Conservation (phyloP, 805 yeast species). For the Spathaspora girioi region DNA sequence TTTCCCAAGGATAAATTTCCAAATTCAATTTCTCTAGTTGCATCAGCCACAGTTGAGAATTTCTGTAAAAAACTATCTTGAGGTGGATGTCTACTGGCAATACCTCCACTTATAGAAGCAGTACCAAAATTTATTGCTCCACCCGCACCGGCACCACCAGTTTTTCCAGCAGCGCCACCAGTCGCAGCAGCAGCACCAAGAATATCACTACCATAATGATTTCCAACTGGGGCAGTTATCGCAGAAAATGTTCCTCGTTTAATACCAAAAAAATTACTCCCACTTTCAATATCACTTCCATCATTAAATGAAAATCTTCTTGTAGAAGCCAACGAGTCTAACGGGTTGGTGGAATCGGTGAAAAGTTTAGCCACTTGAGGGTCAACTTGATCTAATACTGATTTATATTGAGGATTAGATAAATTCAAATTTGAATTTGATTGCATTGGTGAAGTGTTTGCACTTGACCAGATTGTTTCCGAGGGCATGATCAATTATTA, state of each 20-base stretch:
- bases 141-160: conserved; percentile 9
- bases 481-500: conserved; percentile 22
- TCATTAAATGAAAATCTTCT: conserved; percentile 42
- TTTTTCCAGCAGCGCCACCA: conserved; percentile 19
- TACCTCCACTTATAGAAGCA: conserved; percentile 59
- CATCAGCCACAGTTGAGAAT: conserved; percentile 63
- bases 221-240: conserved; percentile 41
- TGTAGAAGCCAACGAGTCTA: conserved; percentile 9
- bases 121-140: conserved; percentile 44
- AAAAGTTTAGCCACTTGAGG: conserved; percentile 37
- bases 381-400: conserved; percentile 38
- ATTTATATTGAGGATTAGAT: conserved; percentile 18
- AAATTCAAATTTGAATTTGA: conserved; percentile 4
- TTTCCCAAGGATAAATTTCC: conserved; percentile 23
- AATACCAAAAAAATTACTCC: conserved; percentile 41
- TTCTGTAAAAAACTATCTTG: conserved; percentile 55
- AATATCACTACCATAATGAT: conserved; percentile 9
- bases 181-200: conserved; percentile 11
- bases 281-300: conserved; percentile 39
- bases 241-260: conserved; percentile 47
- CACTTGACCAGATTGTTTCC: conserved; percentile 43
- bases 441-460: conserved; percentile 18
- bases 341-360: conserved; percentile 2
- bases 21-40: conserved; percentile 62
- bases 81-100: conserved; percentile 44